These are phyloP conservation scores for Podaxis sp. DNA, from an alignment of 768 basidiomycete species.

Conservation along the genomic window DNA sequence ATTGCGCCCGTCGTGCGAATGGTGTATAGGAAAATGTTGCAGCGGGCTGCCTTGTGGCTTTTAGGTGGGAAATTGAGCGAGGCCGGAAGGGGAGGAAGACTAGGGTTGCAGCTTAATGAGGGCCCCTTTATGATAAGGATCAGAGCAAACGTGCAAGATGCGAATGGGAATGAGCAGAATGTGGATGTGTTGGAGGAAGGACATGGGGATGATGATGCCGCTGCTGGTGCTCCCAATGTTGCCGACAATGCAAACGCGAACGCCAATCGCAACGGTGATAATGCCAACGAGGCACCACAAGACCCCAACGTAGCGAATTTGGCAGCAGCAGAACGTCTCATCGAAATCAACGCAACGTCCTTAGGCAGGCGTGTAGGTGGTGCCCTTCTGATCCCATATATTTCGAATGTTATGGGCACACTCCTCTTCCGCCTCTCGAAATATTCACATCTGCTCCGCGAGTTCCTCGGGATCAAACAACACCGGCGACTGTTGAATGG, in stretches of 20 bases:
- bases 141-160: constrained; percentile 25
- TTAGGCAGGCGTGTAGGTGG: constrained; percentile 70
- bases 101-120: constrained; percentile 27
- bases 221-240: constrained; percentile 12
- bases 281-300: constrained; percentile 23
- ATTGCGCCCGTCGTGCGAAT: constrained; percentile 47
- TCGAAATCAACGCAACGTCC: constrained; percentile 56
- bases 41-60: constrained; percentile 39
- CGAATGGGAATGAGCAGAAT: constrained; percentile 13
- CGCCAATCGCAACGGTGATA: constrained; percentile 23
- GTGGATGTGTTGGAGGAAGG: constrained; percentile 19
- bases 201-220: constrained; percentile 11
- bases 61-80: constrained; percentile 35
- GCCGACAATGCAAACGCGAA: constrained; percentile 12
- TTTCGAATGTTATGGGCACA: constrained; percentile 65
- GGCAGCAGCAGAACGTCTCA: constrained; percentile 55
- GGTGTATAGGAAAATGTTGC: constrained; percentile 43
- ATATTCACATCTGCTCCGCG: constrained; percentile 38
- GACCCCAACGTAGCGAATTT: constrained; percentile 43
- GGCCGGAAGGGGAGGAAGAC: constrained; percentile 20
- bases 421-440: constrained; percentile 56
- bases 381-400: constrained; percentile 65
- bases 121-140: constrained; percentile 38
- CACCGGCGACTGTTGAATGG: constrained; percentile 14
- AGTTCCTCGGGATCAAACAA: constrained; percentile 32